phyloP scores from a whole-genome alignment of 306 rosid species.

The Cercis canadensis region DNA sequence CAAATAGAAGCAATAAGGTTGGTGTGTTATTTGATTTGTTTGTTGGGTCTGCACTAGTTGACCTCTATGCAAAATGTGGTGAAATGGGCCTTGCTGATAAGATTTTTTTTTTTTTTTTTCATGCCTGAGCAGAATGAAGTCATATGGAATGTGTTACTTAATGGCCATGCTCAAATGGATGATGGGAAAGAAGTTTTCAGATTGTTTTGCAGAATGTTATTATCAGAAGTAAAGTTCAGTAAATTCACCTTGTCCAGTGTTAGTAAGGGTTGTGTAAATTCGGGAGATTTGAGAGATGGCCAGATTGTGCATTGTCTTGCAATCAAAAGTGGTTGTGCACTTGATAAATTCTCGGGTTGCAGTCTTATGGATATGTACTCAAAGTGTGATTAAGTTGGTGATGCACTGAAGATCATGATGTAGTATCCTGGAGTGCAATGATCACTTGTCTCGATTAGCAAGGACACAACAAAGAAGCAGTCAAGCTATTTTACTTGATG shows the following conservation, averaged over 20 bases:
- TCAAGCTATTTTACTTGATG: constrained; percentile 42
- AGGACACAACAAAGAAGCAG: constrained; percentile 42
- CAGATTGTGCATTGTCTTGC: constrained; percentile 40
- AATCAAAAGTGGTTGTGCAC: constrained; percentile 45
- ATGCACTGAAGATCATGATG: constrained; percentile 47
- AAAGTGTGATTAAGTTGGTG: constrained; percentile 28
- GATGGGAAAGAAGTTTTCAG: constrained; percentile 39
- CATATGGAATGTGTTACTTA: constrained; percentile 48
- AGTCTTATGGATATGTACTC: constrained; percentile 46
- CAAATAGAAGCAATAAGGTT: constrained; percentile 36
- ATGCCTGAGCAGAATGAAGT: constrained; percentile 47
- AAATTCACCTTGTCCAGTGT: constrained; percentile 44
- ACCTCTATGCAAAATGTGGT: constrained; percentile 48
- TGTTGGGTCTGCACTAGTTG: constrained; percentile 47
- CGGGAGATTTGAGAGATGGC: constrained; percentile 42
- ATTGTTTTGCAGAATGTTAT: constrained; percentile 40
- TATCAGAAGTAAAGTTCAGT: constrained; percentile 37
- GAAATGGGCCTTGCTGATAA: constrained; percentile 40
- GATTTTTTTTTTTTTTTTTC: constrained; percentile 40
- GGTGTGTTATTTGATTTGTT: constrained; percentile 37
- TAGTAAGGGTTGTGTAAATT: constrained; percentile 46
- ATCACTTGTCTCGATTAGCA: constrained; percentile 48
- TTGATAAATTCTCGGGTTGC: constrained; percentile 42
- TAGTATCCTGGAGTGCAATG: constrained; percentile 51
- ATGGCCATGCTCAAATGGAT: constrained; percentile 39